phyloP scores from a whole-genome alignment of 1,284 basidiomycete genomes.

The Erythrobasidium hasegawianum region DNA sequence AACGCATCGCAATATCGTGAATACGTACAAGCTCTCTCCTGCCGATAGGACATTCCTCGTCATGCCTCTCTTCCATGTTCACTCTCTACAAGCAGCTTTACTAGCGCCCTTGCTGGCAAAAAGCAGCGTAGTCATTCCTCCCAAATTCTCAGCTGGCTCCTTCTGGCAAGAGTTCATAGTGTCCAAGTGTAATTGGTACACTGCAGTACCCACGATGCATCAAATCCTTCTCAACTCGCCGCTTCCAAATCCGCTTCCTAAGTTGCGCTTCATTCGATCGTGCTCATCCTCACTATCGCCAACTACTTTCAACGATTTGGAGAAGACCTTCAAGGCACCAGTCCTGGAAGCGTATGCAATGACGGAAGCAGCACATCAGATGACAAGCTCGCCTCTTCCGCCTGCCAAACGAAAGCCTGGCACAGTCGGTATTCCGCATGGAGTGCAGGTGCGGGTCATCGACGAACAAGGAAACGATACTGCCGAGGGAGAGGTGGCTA shows the following conservation, averaged over 20 bases:
- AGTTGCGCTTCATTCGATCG: constrained; percentile 54
- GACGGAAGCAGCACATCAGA: constrained; percentile 54
- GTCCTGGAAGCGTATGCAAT: constrained; percentile 53
- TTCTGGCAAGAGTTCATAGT: constrained; percentile 61
- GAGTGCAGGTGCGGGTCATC: constrained; percentile 52
- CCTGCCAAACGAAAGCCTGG: constrained; percentile 51
- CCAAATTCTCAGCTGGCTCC: constrained; percentile 57
- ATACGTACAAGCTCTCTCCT: constrained; percentile 58
- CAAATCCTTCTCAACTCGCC: constrained; percentile 53
- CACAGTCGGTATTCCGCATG: constrained; percentile 53
- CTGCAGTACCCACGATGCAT: constrained; percentile 54
- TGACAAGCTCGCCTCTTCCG: constrained; percentile 50
- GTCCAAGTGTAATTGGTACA: constrained; percentile 57
- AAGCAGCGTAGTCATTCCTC: constrained; percentile 60
- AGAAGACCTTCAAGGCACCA: constrained; percentile 53
- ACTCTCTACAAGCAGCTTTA: constrained; percentile 57
- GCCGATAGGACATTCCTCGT: constrained; percentile 55
- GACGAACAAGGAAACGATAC: constrained; percentile 49
- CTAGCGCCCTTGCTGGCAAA: constrained; percentile 60
- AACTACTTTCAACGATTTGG: constrained; percentile 51
- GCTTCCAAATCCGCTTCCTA: constrained; percentile 50
- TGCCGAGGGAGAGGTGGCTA: constrained; percentile 52
- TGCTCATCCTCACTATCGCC: constrained; percentile 54
- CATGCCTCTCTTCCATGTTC: constrained; percentile 67
- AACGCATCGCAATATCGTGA: constrained; percentile 59